Conservation (phyloP, 192 early-diverging fungal species). For the Linnemannia zychae region DNA sequence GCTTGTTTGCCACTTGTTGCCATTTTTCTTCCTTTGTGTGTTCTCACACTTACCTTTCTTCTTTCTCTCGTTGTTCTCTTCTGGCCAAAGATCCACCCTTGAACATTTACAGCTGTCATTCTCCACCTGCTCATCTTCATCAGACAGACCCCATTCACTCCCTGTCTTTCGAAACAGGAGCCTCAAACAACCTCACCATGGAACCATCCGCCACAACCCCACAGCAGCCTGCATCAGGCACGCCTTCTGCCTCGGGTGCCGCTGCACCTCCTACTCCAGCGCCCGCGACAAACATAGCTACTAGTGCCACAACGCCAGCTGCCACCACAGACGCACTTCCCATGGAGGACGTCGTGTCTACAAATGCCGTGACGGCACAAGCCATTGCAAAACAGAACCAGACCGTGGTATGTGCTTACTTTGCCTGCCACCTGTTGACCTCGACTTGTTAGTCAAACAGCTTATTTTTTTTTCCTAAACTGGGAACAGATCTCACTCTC, state of each 20-base stretch:
- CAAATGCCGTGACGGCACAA: constrained; percentile 48
- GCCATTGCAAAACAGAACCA: constrained; percentile 53
- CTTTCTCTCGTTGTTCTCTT: no score
- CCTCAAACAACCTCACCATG: not conserved
- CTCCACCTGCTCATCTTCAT: not conserved
- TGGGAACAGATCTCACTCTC: not conserved
- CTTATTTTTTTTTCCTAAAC: not conserved
- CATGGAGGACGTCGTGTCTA: constrained; percentile 54
- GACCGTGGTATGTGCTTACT: constrained; percentile 31
- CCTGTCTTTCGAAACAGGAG: not conserved
- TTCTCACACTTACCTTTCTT: not conserved
- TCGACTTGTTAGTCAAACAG: not conserved
- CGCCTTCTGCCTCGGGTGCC: not conserved
- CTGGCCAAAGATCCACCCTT: not conserved
- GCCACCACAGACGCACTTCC: constrained; percentile 15
- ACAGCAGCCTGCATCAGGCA: constrained; percentile 7
- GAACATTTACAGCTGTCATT: constrained; percentile 5
- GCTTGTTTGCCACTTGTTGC: not conserved
- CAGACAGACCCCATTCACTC: not conserved
- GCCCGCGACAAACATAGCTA: not conserved
- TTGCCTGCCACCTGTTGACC: no score
- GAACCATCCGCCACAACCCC: constrained; percentile 13
- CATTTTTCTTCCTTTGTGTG: not conserved
- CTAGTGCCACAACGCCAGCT: not conserved
- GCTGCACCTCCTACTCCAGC: not conserved